Evolutionary conservation across 352 stramenopile genomes (phyloP).

Genomic region (Phytophthora pseudosyringae): DNA sequence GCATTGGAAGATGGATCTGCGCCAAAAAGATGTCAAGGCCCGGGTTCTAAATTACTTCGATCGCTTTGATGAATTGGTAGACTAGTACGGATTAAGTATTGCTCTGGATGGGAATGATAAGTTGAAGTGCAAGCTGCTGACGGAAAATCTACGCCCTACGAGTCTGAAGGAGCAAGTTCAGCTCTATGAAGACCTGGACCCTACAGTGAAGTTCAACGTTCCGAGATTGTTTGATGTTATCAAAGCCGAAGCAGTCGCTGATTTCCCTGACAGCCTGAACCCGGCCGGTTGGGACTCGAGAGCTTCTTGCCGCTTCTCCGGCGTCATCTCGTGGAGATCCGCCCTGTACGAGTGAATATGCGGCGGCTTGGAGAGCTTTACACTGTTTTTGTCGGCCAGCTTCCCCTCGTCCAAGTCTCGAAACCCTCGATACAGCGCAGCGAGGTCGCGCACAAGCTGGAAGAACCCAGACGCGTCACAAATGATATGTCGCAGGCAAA

Average conservation of each 20-base stretch:
- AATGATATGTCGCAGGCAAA: slow-evolving; percentile 26
- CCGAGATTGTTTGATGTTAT: no score
- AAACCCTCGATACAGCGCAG: slow-evolving; percentile 23
- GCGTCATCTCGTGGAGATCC: slow-evolving; percentile 18
- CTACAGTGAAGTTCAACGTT: slow-evolving; percentile 1
- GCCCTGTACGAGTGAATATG: slow-evolving; percentile 6
- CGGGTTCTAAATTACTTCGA: not conserved
- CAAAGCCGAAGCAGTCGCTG: not conserved
- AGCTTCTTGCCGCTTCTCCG: slow-evolving; percentile 8
- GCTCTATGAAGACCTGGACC: not conserved
- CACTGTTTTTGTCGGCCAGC: not conserved
- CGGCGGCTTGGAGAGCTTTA: slow-evolving; percentile 10
- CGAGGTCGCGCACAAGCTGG: slow-evolving; percentile 28
- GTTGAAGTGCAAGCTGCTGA: not conserved
- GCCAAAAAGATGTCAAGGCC: not conserved
- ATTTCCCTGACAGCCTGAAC: slow-evolving; percentile 10
- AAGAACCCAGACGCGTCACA: slow-evolving; percentile 33
- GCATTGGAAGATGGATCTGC: not conserved
- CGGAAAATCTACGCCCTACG: not conserved
- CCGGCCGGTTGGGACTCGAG: slow-evolving; percentile 1
- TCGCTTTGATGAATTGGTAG: not conserved
- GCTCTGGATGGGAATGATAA: slow-evolving; percentile 1
- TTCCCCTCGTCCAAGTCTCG: not conserved
- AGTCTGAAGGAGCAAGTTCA: not conserved
- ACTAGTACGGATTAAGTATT: not conserved